phyloP scores from a whole-genome alignment of 306 rosid genomes.

The cucumber (Cucumis sativus) region Cucumber_9930_V3 NC_026655.2:20541001-20541500 shows the following conservation, averaged over 20 bases:
- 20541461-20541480: background rate
- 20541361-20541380: background rate
- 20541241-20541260: background rate
- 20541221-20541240: background rate
- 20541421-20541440: background rate
- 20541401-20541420: background rate
- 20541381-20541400: background rate
- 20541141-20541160: no score
- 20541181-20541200: background rate
- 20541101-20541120: no score
- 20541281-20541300: background rate
- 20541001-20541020: no score
- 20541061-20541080: no score
- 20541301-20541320: background rate
- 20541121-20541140: no score
- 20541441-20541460: background rate
- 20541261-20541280: background rate
- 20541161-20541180: background rate
- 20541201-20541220: background rate
- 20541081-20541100: no score
- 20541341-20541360: background rate
- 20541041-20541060: no score
- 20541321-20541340: background rate
- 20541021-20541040: no score
- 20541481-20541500: background rate